These are phyloP conservation scores for Fusarium graminum DNA, from an alignment of 2,329 filamentous ascomycete species.

Conservation along the genomic window DNA sequence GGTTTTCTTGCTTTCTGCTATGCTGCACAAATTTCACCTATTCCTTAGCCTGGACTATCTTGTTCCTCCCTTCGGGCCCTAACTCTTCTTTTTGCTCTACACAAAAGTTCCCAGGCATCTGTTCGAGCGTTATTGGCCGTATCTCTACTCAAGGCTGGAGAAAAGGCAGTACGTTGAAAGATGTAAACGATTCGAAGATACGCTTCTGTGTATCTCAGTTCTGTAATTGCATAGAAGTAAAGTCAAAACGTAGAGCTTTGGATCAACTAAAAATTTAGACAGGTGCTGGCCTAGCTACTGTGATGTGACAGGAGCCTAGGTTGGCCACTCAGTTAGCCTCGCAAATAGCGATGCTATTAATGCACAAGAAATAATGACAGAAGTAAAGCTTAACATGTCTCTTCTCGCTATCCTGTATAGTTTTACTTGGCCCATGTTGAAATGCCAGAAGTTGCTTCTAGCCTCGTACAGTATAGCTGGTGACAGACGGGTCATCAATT, in stretches of 20 bases:
- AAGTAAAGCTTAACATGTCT: constrained; percentile 18
- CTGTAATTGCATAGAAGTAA: constrained; percentile 36
- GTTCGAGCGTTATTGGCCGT: constrained; percentile 27
- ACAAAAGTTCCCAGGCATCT: constrained; percentile 37
- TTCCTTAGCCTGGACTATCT: constrained; percentile 37
- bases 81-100: constrained; percentile 44
- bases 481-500: background rate
- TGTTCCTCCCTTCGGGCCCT: constrained; percentile 29
- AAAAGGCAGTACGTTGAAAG: constrained; percentile 27
- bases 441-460: background rate
- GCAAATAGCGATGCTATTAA: constrained; percentile 36
- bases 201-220: constrained; percentile 23
- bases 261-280: constrained; percentile 40
- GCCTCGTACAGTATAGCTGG: background rate
- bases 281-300: constrained; percentile 29
- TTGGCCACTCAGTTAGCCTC: constrained; percentile 31
- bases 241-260: constrained; percentile 40
- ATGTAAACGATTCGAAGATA: constrained; percentile 31
- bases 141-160: constrained; percentile 21
- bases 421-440: background rate
- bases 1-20: constrained; percentile 50
- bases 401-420: background rate
- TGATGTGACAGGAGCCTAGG: constrained; percentile 19
- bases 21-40: constrained; percentile 49
- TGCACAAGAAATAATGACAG: constrained; percentile 22